Evolutionary conservation across 805 yeast genomes (phyloP).

Genomic region (Saitoella complicata): DNA sequence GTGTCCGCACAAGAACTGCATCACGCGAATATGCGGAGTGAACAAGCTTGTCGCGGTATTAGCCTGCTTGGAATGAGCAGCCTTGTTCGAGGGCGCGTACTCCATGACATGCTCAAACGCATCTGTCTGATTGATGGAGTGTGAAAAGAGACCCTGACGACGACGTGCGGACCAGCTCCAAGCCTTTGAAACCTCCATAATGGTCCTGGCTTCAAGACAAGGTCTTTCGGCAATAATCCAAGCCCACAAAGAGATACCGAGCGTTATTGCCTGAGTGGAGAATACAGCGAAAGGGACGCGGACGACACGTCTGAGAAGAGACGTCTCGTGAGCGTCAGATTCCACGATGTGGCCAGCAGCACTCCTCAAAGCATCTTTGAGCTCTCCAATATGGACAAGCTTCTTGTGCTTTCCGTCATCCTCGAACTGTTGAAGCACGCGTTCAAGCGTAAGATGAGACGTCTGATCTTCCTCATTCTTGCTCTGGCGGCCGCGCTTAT

Average conservation of each 20-base stretch:
- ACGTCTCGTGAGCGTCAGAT: neutral
- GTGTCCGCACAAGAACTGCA: constrained; percentile 52
- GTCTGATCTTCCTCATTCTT: neutral
- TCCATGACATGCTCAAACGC: constrained; percentile 38
- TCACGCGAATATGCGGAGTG: constrained; percentile 55
- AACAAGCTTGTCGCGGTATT: constrained; percentile 30
- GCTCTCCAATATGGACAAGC: constrained; percentile 14
- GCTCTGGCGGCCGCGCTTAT: neutral
- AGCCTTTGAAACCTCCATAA: constrained; percentile 50
- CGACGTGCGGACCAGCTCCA: constrained; percentile 54
- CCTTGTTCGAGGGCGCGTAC: constrained; percentile 68
- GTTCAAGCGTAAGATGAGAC: constrained; percentile 13
- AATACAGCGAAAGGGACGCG: constrained; percentile 53
- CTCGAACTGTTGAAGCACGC: constrained; percentile 14
- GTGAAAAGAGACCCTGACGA: constrained; percentile 47
- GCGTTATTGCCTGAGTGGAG: constrained; percentile 39
- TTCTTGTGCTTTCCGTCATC: constrained; percentile 12
- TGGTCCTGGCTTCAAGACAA: constrained; percentile 37
- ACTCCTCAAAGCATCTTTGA: constrained; percentile 18
- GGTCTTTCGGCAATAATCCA: constrained; percentile 55
- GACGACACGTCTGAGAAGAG: constrained; percentile 6
- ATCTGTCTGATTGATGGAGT: constrained; percentile 11
- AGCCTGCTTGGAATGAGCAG: constrained; percentile 37
- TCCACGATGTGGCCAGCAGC: constrained; percentile 28
- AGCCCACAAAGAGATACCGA: constrained; percentile 67